Evolutionary conservation across 2,329 filamentous ascomycete species (phyloP), one percentile per base, ranked within the genome.

Genomic region (Colletotrichum sp.): DNA sequence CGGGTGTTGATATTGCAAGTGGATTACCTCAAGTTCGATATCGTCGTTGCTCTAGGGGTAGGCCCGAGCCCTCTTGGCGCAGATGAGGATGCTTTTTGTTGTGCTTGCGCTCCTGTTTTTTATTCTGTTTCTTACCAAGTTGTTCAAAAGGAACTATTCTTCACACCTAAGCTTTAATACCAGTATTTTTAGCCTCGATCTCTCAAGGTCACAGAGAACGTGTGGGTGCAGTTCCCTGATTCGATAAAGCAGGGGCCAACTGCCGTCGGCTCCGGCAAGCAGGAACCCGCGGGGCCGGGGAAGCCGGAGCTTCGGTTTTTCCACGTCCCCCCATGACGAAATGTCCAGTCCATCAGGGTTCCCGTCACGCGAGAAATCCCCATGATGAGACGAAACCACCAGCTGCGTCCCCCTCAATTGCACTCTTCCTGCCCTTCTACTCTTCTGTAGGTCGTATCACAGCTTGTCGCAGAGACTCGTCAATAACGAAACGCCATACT

Each of bases 331-430:
- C n/a, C 10, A 26, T 38, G 67, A 48, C 43, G 43, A 24, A 52
- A 52, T 52, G 10, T 21, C n/a, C 43, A 36, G 69, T 48, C 73
- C 74, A 75, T 75, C 74, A 75, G 64, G 74, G 74, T 75, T 28
- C 70, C 57, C 58, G 57, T 75, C 70, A 68, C 73, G 70, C 69
- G 30, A 73, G 69, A 73, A 68, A 16, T 61, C 57, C 64, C 57
- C 57, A n/a, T 65, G 57, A 75, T 67, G 73, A 75, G 70, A 73
- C 73, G 70, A 75, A 75, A 38, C 64, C 34, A 36, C 43, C 30
- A 34, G 36, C 68, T 60, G n/a, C 43, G 15, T 65, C 34, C 70
- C 70, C 57, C 70, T 73, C 65, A 52, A 5, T 30, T 43, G n/a
- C 43, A 21, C 3, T 28, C 32, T 10, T 26, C 18, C 12, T 13